Evolutionary conservation across 257 asterid species (phyloP).

Genomic region (Solanum raphanifolium): DNA sequence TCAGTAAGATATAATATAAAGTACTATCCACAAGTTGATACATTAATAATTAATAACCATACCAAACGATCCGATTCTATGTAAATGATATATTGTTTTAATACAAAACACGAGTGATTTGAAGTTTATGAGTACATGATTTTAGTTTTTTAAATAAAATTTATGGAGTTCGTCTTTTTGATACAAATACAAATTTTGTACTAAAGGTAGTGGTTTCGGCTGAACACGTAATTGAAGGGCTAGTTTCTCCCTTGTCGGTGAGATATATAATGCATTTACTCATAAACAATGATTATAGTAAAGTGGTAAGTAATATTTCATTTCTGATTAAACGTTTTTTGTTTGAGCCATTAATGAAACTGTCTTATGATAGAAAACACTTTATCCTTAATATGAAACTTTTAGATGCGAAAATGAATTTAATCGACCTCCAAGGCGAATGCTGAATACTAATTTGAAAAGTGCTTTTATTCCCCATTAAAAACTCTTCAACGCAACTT

Average conservation of each 20-base stretch:
- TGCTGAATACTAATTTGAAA: too few species aligned
- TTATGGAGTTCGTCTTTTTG: too few species aligned
- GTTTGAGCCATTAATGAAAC: too few species aligned
- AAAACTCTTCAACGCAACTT: too few species aligned
- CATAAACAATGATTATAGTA: neutral
- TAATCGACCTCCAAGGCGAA: too few species aligned
- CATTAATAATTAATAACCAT: neutral
- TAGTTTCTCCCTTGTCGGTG: neutral
- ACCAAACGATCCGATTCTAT: neutral
- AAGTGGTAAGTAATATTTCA: neutral
- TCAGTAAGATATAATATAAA: neutral
- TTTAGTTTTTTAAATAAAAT: too few species aligned
- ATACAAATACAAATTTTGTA: too few species aligned
- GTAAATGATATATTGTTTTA: neutral
- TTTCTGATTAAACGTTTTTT: neutral
- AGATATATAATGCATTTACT: neutral
- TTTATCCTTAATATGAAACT: neutral
- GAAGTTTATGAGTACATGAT: too few species aligned
- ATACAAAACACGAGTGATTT: too few species aligned
- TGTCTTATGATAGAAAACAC: too few species aligned
- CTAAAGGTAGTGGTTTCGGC: too few species aligned
- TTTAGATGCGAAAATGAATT: neutral
- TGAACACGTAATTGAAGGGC: neutral
- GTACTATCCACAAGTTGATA: neutral
- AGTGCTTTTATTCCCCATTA: too few species aligned